These are phyloP conservation scores for Parachlorella kessleri DNA, from an alignment of 139 green algal species.

Conservation along the genomic window DNA sequence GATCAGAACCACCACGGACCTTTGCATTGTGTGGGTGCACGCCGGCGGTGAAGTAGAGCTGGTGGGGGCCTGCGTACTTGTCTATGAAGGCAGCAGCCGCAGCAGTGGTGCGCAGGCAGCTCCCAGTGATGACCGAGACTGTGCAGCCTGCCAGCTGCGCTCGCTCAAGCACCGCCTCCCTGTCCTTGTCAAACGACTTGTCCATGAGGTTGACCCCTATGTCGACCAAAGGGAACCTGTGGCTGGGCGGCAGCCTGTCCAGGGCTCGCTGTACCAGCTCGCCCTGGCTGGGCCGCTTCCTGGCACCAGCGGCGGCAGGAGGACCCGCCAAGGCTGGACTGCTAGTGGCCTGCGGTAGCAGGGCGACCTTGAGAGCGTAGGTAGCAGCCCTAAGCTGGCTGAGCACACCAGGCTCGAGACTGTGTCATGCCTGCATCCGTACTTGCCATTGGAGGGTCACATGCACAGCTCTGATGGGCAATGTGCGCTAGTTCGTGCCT, in stretches of 20 bases:
- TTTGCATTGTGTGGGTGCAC: slow-evolving; percentile 83
- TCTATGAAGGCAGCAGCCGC: slow-evolving; percentile 43
- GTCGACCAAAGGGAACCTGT: slow-evolving; percentile 57
- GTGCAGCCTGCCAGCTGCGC: slow-evolving; percentile 45
- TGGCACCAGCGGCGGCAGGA: no score
- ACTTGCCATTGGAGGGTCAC: no score
- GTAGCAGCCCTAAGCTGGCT: no score
- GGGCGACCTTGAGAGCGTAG: no score
- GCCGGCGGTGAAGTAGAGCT: slow-evolving; percentile 74
- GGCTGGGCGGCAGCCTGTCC: neutral
- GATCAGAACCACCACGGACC: slow-evolving; percentile 8
- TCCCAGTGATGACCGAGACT: slow-evolving; percentile 62
- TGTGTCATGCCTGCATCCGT: no score
- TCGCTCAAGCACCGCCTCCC: slow-evolving; percentile 52
- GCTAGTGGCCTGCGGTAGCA: no score
- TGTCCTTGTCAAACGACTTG: slow-evolving; percentile 64
- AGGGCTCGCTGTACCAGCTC: slow-evolving; percentile 47
- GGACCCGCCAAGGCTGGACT: no score
- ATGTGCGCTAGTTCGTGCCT: no score
- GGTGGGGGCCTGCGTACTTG: neutral
- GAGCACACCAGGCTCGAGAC: no score
- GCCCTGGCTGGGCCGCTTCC: slow-evolving; percentile 34
- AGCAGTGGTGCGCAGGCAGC: slow-evolving; percentile 38
- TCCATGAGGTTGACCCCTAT: slow-evolving; percentile 72
- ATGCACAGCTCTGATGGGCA: no score